Evolutionary conservation across 768 basidiomycete genomes (phyloP).

Genomic region (Boletus sp.): DNA sequence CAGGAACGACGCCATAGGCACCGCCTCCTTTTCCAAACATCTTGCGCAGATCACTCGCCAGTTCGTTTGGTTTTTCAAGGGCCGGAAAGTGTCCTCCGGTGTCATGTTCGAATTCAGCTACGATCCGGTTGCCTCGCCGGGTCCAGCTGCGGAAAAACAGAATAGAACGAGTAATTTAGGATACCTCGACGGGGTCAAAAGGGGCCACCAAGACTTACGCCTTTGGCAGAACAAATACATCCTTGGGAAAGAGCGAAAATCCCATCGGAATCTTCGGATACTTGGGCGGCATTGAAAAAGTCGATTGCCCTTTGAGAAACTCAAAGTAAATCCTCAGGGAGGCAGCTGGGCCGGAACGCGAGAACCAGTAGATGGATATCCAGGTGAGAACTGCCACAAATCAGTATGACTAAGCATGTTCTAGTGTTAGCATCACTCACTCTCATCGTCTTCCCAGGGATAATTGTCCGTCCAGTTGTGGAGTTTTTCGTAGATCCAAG

Average conservation of each 20-base stretch:
- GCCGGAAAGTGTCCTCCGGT: slow-evolving; percentile 61
- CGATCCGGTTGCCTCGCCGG: slow-evolving; percentile 34
- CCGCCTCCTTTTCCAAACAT: slow-evolving; percentile 57
- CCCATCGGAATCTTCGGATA: slow-evolving; percentile 42
- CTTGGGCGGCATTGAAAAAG: rapidly evolving
- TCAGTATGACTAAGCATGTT: not conserved
- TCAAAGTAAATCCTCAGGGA: slow-evolving; percentile 61
- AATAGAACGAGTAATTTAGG: no score
- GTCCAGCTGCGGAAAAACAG: slow-evolving; percentile 41
- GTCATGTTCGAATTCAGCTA: slow-evolving; percentile 48
- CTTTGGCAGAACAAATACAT: slow-evolving; percentile 35
- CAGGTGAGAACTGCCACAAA: slow-evolving; percentile 49
- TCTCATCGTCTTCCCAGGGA: slow-evolving; percentile 56
- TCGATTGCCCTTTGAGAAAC: not conserved
- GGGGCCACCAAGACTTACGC: slow-evolving; percentile 30
- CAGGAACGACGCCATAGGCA: slow-evolving; percentile 46
- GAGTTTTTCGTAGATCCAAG: slow-evolving; percentile 54
- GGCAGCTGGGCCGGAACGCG: slow-evolving; percentile 54
- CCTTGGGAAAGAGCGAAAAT: slow-evolving; percentile 50
- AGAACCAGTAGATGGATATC: slow-evolving; percentile 59
- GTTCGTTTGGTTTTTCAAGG: slow-evolving; percentile 44
- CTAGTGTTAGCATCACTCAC: slow-evolving; percentile 25
- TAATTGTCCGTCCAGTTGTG: slow-evolving; percentile 49
- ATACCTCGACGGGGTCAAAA: not conserved
- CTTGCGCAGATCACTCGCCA: slow-evolving; percentile 49